These are phyloP conservation scores for Tubosaeta sp. DNA, from an alignment of 768 basidiomycete genomes.

Conservation along the genomic window DNA sequence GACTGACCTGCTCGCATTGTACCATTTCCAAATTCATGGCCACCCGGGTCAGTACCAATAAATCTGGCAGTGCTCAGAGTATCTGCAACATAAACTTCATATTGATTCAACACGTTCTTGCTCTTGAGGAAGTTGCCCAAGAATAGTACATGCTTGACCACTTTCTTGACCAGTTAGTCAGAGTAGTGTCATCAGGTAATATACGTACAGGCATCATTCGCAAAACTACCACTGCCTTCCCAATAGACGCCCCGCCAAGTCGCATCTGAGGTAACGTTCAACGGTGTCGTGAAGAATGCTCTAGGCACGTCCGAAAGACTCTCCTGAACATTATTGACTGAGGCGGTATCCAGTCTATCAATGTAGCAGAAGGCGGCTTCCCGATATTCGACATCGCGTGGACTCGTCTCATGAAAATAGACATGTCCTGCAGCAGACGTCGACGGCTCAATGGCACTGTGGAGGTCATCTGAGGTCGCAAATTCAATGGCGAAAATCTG, in stretches of 20 bases:
- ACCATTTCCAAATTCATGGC: background rate
- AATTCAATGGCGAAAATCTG: constrained; percentile 3
- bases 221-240: no score
- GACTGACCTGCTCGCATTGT: no score
- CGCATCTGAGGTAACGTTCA: background rate
- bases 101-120: background rate
- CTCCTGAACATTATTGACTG: constrained; percentile 3
- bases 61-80: no score
- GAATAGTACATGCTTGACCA: constrained; percentile 4
- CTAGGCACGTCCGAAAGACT: constrained; percentile 15
- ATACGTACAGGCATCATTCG: no score
- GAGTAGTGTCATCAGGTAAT: no score
- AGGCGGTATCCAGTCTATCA: constrained; percentile 13
- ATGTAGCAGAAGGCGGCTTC: constrained; percentile 14
- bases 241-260: no score
- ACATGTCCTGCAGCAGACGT: constrained; percentile 36
- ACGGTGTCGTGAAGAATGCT: background rate
- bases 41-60: background rate
- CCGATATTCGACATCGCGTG: background rate
- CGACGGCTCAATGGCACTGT: constrained; percentile 36
- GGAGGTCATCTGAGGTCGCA: constrained; percentile 26
- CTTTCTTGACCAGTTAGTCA: no score
- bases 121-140: constrained; percentile 8
- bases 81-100: no score
- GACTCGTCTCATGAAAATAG: constrained; percentile 23